Percentiles rank a stretch among this genome's conserved stretches.
Conservation (phyloP, 169 alveolate genomes). For the Eimeria acervulina region DNA sequence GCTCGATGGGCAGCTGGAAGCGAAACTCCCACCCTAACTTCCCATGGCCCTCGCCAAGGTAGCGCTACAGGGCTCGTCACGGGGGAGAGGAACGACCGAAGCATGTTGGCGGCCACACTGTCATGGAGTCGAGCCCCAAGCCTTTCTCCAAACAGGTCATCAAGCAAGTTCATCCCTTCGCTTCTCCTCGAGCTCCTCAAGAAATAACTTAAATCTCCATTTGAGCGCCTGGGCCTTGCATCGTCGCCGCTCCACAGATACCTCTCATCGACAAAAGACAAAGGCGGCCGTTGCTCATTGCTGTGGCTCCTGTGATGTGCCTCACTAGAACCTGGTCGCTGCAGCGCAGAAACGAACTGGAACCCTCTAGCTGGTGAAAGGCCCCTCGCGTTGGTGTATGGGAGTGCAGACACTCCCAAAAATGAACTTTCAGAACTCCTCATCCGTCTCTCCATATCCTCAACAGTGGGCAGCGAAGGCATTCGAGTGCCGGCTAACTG, state of each 20-base stretch:
- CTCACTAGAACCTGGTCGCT: not conserved
- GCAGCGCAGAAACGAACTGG: not conserved
- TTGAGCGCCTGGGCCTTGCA: constrained; percentile 20
- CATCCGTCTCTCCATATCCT: not conserved
- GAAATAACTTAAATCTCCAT: not conserved
- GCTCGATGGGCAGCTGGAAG: not conserved
- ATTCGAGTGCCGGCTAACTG: not conserved
- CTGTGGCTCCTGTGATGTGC: constrained; percentile 11
- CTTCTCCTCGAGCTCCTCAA: not conserved
- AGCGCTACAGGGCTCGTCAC: not conserved
- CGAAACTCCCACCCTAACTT: not conserved
- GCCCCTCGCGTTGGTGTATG: not conserved
- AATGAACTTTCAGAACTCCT: not conserved
- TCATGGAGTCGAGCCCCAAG: constrained; percentile 32
- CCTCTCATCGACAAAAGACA: not conserved
- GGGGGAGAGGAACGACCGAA: constrained; percentile 41
- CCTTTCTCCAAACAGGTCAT: not conserved
- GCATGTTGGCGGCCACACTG: constrained; percentile 21
- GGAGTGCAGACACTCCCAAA: not conserved
- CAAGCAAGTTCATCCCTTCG: not conserved
- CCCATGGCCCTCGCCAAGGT: constrained; percentile 34
- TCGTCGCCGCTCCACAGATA: not conserved
- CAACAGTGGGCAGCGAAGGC: not conserved
- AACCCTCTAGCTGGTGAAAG: not conserved
- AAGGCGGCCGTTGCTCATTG: not conserved